Base-by-base conservation (phyloP, 768 basidiomycete species). In the Cubamyces lactineus region DNA sequence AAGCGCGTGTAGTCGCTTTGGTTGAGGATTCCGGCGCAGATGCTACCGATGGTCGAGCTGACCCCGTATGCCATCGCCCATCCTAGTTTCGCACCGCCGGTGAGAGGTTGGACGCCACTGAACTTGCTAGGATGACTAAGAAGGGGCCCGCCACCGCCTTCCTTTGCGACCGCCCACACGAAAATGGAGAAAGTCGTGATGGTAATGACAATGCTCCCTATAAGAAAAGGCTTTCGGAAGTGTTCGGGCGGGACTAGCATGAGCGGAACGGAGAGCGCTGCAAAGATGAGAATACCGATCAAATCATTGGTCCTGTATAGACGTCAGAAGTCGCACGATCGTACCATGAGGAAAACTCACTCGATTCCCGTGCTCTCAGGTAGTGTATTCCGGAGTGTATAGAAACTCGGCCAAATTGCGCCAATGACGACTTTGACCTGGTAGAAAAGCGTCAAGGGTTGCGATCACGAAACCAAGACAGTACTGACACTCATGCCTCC, bases 1-100 rank as follows among this genome's bases (percentile, higher is more conserved):
- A 64, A 69, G 16, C 68, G 68, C 3, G 68, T 65, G 62, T 63
- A 69, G 57, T 69, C 68, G 59, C 61, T 64, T 41, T 65, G 63
- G 56, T 69, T 69, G 19, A 66, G 64, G 53, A 69, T 66, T 13
- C 68, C 68, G 11, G 66, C 66, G 23, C 63, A 59, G 34, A 60
- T 66, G 26, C 57, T 24, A 26, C 68, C 68, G 24, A 69, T 67
- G 5, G 62, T 61, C 15, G 68, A 65, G 51, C 57, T 66, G 50
- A 69, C 61, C 30, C 66, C 59, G 48, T 57, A 62, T 12, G 63
- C 61, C 46, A 69, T 69, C 1, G 64, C 58, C 68, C 68, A 69
- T 21, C 63, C 63, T 15, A 67, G 60, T 19, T 47, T n/a, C 13
- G 66, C 21, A 2, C 53, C 47, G 59, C 43, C 51, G 21, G 39